These are phyloP conservation scores for Deinandra increscens DNA, from an alignment of 129 eudicot genomes.

Conservation along the genomic window DNA sequence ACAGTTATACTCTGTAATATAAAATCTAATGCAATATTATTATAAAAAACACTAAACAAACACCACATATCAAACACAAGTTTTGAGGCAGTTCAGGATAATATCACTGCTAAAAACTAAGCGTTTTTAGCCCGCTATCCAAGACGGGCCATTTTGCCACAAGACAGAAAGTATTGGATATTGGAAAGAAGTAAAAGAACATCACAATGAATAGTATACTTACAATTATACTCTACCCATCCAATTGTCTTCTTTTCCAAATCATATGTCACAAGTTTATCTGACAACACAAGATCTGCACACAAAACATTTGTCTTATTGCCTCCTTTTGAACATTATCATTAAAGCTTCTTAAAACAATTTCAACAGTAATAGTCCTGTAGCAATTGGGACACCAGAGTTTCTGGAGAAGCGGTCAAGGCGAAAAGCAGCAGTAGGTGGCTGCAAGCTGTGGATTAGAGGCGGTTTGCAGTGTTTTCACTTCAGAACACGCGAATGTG, in stretches of 20 bases:
- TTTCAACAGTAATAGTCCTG: background rate
- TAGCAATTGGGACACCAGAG: background rate
- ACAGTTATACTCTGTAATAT: too few species aligned
- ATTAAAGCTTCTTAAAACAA: constrained; percentile 7
- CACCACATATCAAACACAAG: background rate
- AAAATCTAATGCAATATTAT: too few species aligned
- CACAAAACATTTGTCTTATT: constrained; percentile 14
- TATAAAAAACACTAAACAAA: too few species aligned
- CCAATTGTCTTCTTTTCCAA: constrained; percentile 75
- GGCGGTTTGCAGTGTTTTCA: too few species aligned
- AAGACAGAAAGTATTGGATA: background rate
- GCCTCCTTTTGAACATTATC: constrained; percentile 6
- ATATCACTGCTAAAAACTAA: background rate
- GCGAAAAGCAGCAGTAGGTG: too few species aligned
- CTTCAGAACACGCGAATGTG: too few species aligned
- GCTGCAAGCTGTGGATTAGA: too few species aligned
- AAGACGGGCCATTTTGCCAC: background rate
- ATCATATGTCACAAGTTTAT: constrained; percentile 68
- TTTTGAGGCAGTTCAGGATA: background rate
- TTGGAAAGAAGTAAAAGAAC: background rate
- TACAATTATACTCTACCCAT: constrained; percentile 75
- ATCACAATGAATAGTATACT: constrained; percentile 27
- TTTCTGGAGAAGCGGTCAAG: too few species aligned
- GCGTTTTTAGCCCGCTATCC: too few species aligned
- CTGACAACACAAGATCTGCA: constrained; percentile 77